phyloP scores from a whole-genome alignment of 352 stramenopile species.

The Globisporangium canariense region DNA sequence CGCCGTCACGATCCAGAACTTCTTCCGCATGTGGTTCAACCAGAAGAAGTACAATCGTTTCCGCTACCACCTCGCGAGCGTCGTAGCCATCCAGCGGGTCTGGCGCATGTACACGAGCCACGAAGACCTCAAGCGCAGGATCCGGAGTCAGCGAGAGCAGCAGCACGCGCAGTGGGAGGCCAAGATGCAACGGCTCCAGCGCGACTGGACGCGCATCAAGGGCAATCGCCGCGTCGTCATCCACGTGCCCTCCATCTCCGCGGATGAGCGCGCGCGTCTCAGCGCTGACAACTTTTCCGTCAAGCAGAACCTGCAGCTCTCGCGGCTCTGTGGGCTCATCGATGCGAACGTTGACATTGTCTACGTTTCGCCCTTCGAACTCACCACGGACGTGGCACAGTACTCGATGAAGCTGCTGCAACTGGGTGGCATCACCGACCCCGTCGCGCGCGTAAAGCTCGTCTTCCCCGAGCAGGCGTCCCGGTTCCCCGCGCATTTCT shows the following conservation, averaged over 20 bases:
- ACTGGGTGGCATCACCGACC: slow-evolving; percentile 60
- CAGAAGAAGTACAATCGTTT: slow-evolving; percentile 43
- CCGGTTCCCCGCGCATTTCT: slow-evolving; percentile 80
- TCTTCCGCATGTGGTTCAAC: slow-evolving; percentile 58
- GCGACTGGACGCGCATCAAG: slow-evolving; percentile 54
- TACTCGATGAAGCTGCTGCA: slow-evolving; percentile 87
- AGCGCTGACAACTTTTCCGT: slow-evolving; percentile 63
- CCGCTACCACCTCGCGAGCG: slow-evolving; percentile 37
- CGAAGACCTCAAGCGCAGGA: slow-evolving; percentile 31
- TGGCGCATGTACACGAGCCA: slow-evolving; percentile 56
- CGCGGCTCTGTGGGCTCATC: slow-evolving; percentile 59
- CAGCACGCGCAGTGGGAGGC: slow-evolving; percentile 41
- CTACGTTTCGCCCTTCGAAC: slow-evolving; percentile 85
- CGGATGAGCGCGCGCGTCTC: slow-evolving; percentile 65
- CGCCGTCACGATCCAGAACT: slow-evolving; percentile 68
- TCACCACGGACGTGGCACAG: slow-evolving; percentile 66
- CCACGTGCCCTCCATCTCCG: slow-evolving; percentile 79
- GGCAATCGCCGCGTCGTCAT: slow-evolving; percentile 59
- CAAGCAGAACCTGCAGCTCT: slow-evolving; percentile 82
- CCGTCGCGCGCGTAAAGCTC: slow-evolving; percentile 66
- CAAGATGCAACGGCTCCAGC: slow-evolving; percentile 43
- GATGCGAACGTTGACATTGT: slow-evolving; percentile 82
- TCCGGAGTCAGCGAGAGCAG: slow-evolving; percentile 33
- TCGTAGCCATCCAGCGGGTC: slow-evolving; percentile 52
- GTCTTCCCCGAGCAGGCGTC: slow-evolving; percentile 80